Evolutionary conservation across 352 stramenopile genomes (phyloP).

Genomic region (Phytophthora pseudosyringae): DNA sequence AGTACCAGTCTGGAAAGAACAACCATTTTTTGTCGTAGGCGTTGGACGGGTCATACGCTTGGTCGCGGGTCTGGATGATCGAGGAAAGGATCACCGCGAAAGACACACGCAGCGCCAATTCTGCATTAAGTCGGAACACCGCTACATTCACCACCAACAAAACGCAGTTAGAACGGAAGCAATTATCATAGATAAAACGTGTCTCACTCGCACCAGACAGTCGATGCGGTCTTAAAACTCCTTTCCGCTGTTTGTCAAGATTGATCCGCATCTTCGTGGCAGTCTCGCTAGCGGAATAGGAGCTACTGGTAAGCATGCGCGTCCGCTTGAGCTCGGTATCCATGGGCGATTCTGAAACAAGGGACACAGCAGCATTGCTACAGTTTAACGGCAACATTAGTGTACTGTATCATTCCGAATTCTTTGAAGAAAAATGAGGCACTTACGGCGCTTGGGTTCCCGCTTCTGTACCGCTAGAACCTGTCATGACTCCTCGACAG

Average conservation of each 20-base stretch:
- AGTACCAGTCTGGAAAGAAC: conserved; percentile 67
- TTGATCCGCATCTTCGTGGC: conserved; percentile 30
- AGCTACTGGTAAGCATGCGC: conserved; percentile 19
- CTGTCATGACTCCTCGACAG: too few species aligned
- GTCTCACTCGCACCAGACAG: conserved; percentile 26
- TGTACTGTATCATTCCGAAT: too few species aligned
- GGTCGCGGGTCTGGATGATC: conserved; percentile 58
- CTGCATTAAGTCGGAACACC: conserved; percentile 41
- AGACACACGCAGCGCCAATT: conserved; percentile 60
- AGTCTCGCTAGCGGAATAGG: conserved; percentile 15
- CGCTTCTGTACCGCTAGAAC: too few species aligned
- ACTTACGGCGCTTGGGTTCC: too few species aligned
- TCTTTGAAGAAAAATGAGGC: too few species aligned
- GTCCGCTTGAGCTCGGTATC: conserved; percentile 6
- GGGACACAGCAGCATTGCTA: conserved; percentile 7
- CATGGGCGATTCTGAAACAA: not conserved
- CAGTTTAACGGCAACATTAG: not conserved
- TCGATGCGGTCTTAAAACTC: conserved; percentile 26
- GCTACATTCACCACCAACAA: conserved; percentile 21
- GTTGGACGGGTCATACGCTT: conserved; percentile 34
- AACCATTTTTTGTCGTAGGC: conserved; percentile 56
- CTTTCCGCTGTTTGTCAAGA: conserved; percentile 22
- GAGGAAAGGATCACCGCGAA: conserved; percentile 66
- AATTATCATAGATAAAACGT: not conserved
- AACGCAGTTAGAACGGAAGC: too few species aligned